These are phyloP conservation scores for Pseudogymnoascus sp. DNA, from an alignment of 2,329 filamentous ascomycete species.

Conservation along the genomic window DNA sequence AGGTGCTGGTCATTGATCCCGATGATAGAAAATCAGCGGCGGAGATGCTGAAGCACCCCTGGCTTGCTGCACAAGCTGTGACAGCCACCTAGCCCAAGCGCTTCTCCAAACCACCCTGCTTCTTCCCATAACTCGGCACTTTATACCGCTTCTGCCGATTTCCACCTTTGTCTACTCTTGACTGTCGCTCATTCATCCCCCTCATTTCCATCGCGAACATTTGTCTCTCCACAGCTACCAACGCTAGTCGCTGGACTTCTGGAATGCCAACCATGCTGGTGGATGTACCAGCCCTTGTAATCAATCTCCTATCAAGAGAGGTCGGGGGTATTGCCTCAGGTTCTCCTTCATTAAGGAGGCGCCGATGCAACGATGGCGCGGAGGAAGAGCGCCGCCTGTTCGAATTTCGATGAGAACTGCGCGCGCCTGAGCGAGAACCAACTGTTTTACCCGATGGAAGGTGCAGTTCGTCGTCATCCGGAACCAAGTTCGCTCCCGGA, in stretches of 20 bases:
- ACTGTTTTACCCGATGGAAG: slow-evolving; percentile 32
- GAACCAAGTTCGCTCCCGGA: not conserved
- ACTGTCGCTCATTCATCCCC: slow-evolving; percentile 18
- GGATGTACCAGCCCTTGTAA: slow-evolving; percentile 12
- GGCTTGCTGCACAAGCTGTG: slow-evolving; percentile 38
- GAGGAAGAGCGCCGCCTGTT: slow-evolving; percentile 2
- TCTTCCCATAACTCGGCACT: slow-evolving; percentile 15
- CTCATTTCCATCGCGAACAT: slow-evolving; percentile 18
- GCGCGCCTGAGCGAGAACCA: slow-evolving; percentile 20
- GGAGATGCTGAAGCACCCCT: slow-evolving; percentile 76
- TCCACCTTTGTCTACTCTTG: slow-evolving; percentile 18
- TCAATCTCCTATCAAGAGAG: not conserved
- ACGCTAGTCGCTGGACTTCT: slow-evolving; percentile 18
- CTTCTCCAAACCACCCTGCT: slow-evolving; percentile 22
- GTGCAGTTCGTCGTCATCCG: slow-evolving; percentile 25
- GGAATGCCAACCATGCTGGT: slow-evolving; percentile 20
- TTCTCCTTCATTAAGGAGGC: not conserved
- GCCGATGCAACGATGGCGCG: not conserved
- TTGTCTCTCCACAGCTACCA: slow-evolving; percentile 20
- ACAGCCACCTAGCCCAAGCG: not conserved
- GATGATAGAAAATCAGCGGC: slow-evolving; percentile 85
- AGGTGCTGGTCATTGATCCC: slow-evolving; percentile 80
- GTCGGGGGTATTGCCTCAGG: not conserved
- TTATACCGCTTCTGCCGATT: slow-evolving; percentile 24
- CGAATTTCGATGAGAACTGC: slow-evolving; percentile 9